Conservation (phyloP, 2,329 filamentous ascomycete genomes). For the Pyrenophora teres region DNA sequence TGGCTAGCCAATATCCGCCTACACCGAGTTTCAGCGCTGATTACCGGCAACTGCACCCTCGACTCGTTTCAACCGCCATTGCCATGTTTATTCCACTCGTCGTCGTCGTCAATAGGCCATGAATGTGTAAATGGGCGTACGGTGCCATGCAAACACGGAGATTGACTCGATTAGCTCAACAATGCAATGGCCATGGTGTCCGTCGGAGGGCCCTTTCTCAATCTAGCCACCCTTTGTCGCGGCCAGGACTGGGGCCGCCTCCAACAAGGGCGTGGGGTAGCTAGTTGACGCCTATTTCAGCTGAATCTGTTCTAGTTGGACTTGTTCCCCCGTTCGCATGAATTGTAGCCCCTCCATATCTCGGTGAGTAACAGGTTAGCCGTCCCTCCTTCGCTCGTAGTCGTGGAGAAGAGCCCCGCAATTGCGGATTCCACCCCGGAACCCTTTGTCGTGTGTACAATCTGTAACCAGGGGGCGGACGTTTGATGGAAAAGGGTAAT, state of each 20-base stretch:
- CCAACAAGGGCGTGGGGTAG: not conserved
- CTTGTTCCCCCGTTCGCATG: not conserved
- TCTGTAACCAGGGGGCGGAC: no score
- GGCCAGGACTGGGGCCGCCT: not conserved
- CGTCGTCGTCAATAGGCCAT: no score
- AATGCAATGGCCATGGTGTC: not conserved
- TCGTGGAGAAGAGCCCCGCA: constrained; percentile 1
- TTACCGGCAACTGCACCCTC: not conserved
- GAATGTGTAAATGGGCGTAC: no score
- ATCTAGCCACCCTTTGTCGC: not conserved
- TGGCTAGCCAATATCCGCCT: constrained; percentile 5
- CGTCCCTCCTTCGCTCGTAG: not conserved
- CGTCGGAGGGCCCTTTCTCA: not conserved
- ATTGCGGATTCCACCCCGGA: not conserved
- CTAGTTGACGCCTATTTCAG: not conserved
- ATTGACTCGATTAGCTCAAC: constrained; percentile 8
- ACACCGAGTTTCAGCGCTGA: constrained; percentile 4
- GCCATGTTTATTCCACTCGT: no score
- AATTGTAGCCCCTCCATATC: not conserved
- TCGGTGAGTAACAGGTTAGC: not conserved
- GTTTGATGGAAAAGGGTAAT: no score
- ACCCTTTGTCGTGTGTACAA: no score
- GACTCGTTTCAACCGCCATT: not conserved
- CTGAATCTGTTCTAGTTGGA: not conserved
- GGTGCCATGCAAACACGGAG: constrained; percentile 9